Evolutionary conservation across 1,284 basidiomycete species (phyloP), one percentile per base, ranked within the genome.

Genomic region (Abortiporus biennis): DNA sequence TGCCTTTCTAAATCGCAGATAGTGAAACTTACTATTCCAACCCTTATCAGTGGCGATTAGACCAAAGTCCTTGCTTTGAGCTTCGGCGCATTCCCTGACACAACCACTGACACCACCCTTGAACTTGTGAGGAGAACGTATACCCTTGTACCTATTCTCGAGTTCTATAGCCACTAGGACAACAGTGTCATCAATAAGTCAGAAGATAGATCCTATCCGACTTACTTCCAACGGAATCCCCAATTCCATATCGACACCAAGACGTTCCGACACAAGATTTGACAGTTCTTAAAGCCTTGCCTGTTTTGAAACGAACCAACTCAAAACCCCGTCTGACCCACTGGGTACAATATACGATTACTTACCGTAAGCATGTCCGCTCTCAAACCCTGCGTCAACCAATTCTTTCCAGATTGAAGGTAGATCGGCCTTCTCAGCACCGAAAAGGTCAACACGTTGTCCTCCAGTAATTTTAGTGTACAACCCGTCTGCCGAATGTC

Each of bases 41-140:
- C 83, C 83, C 59, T 88, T 87, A 59, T 80, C 78, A 0, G 82
- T 86, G 1, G 85, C 85, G 46, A 87, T 88, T 27, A 88, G 62
- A 19, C 85, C 85, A 54, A 89, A 88, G 60, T 89, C 85, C 52
- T 82, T 85, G 24, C 67, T 67, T 52, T 88, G 85, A 0, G 85
- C 85, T 58, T 88, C 85, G 0, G 84, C 84, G 49, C 84, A 87
- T 55, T 86, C 84, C 15, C 84, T 71, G 0, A 83, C 71, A 51
- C 83, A 88, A 12, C 85, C 85, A 27, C 75, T 79, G 2, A 89
- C 82, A n/a, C 85, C 85, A 13, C 84, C 84, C 60, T 88, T 88
- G 59, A 84, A 63, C 61, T 88, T 89, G 63, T 88, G 85, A 12
- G 85, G 85, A 1, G 75, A 74, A 11, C 78, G 73, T 19, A 89